Evolutionary conservation across 2,329 filamentous ascomycete species (phyloP).

Genomic region (Pseudopithomyces chartarum): DNA sequence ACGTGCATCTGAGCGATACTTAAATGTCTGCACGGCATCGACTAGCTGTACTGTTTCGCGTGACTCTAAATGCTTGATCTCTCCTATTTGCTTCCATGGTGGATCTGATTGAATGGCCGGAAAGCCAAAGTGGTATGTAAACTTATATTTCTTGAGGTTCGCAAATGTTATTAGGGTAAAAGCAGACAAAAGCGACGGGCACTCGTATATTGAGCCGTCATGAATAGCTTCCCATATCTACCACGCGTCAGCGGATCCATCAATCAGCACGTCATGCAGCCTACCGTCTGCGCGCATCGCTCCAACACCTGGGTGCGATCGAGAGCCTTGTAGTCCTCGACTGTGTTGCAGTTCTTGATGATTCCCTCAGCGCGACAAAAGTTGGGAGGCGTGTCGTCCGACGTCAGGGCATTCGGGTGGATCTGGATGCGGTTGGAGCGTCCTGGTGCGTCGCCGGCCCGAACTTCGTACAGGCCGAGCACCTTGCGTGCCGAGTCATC

Average conservation of each 20-base stretch:
- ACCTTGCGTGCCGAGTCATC: constrained; percentile 89
- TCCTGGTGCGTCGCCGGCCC: constrained; percentile 70
- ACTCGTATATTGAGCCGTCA: constrained; percentile 94
- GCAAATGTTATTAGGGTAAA: constrained; percentile 91
- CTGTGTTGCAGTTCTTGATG: constrained; percentile 94
- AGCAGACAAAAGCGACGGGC: constrained; percentile 86
- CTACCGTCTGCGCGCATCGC: constrained; percentile 76
- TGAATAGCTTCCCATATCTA: constrained; percentile 97
- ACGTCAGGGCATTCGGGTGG: constrained; percentile 82
- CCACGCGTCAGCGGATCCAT: constrained; percentile 26
- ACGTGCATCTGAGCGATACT: constrained; percentile 76
- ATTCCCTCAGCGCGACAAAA: constrained; percentile 86
- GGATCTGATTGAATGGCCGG: constrained; percentile 90
- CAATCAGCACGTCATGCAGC: constrained; percentile 18
- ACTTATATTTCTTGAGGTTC: constrained; percentile 95
- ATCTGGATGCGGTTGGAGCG: constrained; percentile 89
- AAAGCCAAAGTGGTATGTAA: constrained; percentile 98
- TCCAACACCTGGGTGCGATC: constrained; percentile 81
- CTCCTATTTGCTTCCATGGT: constrained; percentile 66
- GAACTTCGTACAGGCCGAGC: constrained; percentile 87
- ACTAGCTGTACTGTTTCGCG: constrained; percentile 79
- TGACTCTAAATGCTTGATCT: constrained; percentile 57
- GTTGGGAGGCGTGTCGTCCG: constrained; percentile 59
- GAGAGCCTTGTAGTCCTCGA: constrained; percentile 86
- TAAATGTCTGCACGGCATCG: constrained; percentile 85